These are phyloP conservation scores for Porphyrellus cyaneotinctus DNA, from an alignment of 768 basidiomycete genomes.

Conservation along the genomic window DNA sequence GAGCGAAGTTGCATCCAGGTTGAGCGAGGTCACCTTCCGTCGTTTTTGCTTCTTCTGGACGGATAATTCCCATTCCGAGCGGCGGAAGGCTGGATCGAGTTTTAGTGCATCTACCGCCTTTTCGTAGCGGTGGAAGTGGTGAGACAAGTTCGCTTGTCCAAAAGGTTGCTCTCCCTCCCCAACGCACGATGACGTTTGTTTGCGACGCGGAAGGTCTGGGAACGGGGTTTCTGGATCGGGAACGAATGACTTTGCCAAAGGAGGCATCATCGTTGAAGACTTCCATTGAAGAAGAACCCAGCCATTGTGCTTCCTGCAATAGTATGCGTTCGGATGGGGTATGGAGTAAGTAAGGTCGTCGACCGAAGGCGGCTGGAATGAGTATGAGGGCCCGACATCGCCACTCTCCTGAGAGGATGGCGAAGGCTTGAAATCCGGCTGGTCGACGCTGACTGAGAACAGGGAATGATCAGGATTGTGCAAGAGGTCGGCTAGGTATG, in stretches of 20 bases:
- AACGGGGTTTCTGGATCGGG: conserved; percentile 40
- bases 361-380: conserved; percentile 42
- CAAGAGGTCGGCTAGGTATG: conserved; percentile 59
- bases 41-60: conserved; percentile 50
- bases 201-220: conserved; percentile 52
- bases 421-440: conserved; percentile 30
- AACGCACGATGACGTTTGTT: conserved; percentile 49
- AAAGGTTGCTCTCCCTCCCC: conserved; percentile 46
- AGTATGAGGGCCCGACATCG: conserved; percentile 7
- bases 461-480: conserved; percentile 73
- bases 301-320: conserved; percentile 76
- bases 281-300: conserved; percentile 78
- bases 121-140: conserved; percentile 78
- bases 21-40: conserved; percentile 46
- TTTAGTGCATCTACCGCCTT: conserved; percentile 66
- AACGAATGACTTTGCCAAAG: conserved; percentile 54
- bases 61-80: conserved; percentile 57
- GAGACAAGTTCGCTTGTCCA: conserved; percentile 54
- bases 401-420: conserved; percentile 22
- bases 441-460: conserved; percentile 51
- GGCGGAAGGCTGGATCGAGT: conserved; percentile 57
- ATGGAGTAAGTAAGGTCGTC: conserved; percentile 65
- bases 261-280: conserved; percentile 56
- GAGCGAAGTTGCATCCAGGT: conserved; percentile 25
- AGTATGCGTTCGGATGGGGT: conserved; percentile 81